phyloP scores from a whole-genome alignment of 2,329 filamentous ascomycete species.

The Sporothrix inflata region DNA sequence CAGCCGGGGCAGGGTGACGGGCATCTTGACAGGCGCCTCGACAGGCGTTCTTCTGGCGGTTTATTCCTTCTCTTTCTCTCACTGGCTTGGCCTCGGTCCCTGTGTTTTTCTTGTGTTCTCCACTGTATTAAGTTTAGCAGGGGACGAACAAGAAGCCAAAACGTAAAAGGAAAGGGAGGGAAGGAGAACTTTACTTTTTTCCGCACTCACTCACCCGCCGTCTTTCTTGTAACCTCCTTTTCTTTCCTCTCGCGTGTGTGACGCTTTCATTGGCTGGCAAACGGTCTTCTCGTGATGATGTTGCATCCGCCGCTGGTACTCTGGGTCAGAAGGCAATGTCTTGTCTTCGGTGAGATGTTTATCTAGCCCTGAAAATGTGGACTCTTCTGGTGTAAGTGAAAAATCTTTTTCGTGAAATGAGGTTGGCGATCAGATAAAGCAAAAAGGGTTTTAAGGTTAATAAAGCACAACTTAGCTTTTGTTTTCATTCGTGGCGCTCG shows the following conservation, averaged over 20 bases:
- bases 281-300: background rate
- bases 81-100: background rate
- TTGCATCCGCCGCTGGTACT: background rate
- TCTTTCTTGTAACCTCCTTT: background rate
- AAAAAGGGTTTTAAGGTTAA: background rate
- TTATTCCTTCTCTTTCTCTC: background rate
- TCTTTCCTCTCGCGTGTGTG: slow-evolving; percentile 9
- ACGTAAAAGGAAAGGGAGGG: background rate
- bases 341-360: background rate
- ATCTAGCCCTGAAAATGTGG: background rate
- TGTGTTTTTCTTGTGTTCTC: slow-evolving; percentile 19
- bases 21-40: background rate
- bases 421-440: background rate
- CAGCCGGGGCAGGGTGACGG: background rate
- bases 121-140: slow-evolving; percentile 30
- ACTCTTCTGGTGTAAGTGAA: background rate
- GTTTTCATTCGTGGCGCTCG: slow-evolving; percentile 1
- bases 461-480: background rate
- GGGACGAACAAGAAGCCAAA: background rate
- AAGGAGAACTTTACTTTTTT: background rate
- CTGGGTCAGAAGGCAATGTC: background rate
- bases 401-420: background rate
- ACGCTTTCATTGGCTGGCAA: slow-evolving; percentile 20
- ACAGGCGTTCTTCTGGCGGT: background rate
- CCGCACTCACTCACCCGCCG: background rate